phyloP scores from a whole-genome alignment of 2,329 filamentous ascomycete genomes.

The Didymella keratinophila region DNA sequence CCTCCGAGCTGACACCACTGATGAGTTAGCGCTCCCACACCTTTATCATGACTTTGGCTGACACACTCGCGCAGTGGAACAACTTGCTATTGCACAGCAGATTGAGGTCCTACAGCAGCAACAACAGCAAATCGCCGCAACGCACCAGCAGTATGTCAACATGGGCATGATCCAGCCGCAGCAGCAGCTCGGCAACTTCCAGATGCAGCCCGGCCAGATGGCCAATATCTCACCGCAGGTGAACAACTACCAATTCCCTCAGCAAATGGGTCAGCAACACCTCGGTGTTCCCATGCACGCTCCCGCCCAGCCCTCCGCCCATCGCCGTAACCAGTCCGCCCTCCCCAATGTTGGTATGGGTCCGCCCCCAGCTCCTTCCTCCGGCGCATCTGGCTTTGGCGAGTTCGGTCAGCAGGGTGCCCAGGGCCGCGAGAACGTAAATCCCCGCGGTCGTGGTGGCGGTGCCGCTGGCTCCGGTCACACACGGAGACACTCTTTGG shows the following conservation, averaged over 20 bases:
- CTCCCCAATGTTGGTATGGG: conserved; percentile 92
- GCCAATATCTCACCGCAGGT: conserved; percentile 77
- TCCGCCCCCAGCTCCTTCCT: conserved; percentile 89
- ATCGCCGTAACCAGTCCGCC: conserved; percentile 98
- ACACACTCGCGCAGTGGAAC: conserved; percentile 74
- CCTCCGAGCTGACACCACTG: conserved; percentile 94
- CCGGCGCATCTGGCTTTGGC: conserved; percentile 83
- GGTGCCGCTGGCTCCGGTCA: conserved; percentile 75
- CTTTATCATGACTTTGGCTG: conserved; percentile 28
- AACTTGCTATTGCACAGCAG: conserved; percentile 96
- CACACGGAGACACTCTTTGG: conserved; percentile 91
- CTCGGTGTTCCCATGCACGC: conserved; percentile 76
- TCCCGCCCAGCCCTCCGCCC: conserved; percentile 79
- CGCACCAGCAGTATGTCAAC: conserved; percentile 96
- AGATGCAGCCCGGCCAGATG: conserved; percentile 72
- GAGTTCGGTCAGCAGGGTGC: conserved; percentile 73
- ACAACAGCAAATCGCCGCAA: conserved; percentile 95
- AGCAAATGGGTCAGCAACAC: conserved; percentile 65
- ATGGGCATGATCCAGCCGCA: conserved; percentile 93
- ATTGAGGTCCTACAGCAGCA: conserved; percentile 97
- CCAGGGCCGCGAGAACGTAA: conserved; percentile 71
- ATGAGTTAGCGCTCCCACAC: conserved; percentile 79
- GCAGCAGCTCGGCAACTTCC: conserved; percentile 71
- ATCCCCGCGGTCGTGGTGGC: conserved; percentile 76
- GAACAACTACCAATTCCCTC: conserved; percentile 87